Evolutionary conservation across 1,284 basidiomycete species (phyloP).

Genomic region (Ganoderma lucidum): DNA sequence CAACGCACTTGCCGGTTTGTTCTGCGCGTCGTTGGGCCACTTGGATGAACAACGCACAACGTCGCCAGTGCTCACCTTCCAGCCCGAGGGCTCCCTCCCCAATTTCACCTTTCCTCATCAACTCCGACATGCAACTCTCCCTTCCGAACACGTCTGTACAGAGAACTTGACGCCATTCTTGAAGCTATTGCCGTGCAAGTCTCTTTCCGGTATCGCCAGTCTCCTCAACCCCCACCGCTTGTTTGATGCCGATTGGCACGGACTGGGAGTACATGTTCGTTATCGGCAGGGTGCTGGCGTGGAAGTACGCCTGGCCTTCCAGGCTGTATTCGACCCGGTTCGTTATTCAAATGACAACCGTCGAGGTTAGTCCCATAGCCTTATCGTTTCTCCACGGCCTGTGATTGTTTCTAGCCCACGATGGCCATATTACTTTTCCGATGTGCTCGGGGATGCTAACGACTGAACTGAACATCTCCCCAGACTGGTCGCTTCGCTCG

Average conservation of each 20-base stretch:
- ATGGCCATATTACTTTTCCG: slow-evolving; percentile 14
- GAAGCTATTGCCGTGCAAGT: slow-evolving; percentile 93
- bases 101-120: slow-evolving; percentile 58
- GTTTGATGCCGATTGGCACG: slow-evolving; percentile 91
- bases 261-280: slow-evolving; percentile 81
- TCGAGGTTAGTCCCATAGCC: slow-evolving; percentile 57
- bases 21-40: slow-evolving; percentile 91
- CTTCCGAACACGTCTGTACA: slow-evolving; percentile 91
- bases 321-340: slow-evolving; percentile 85
- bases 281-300: slow-evolving; percentile 63
- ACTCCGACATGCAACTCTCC: slow-evolving; percentile 79
- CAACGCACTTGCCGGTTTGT: slow-evolving; percentile 90
- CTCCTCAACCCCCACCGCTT: slow-evolving; percentile 88
- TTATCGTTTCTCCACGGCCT: background rate
- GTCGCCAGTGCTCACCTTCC: slow-evolving; percentile 64
- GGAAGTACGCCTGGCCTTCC: slow-evolving; percentile 79
- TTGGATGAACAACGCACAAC: slow-evolving; percentile 78
- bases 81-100: slow-evolving; percentile 64
- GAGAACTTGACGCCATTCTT: slow-evolving; percentile 97
- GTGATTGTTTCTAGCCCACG: background rate
- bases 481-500: slow-evolving; percentile 82
- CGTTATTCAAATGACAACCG: slow-evolving; percentile 56
- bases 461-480: slow-evolving; percentile 11
- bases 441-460: slow-evolving; percentile 16
- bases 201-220: slow-evolving; percentile 86